Evolutionary conservation across 768 basidiomycete genomes (phyloP), one percentile per base, ranked within the genome.

Genomic region (Tricholoma saponaceum): DNA sequence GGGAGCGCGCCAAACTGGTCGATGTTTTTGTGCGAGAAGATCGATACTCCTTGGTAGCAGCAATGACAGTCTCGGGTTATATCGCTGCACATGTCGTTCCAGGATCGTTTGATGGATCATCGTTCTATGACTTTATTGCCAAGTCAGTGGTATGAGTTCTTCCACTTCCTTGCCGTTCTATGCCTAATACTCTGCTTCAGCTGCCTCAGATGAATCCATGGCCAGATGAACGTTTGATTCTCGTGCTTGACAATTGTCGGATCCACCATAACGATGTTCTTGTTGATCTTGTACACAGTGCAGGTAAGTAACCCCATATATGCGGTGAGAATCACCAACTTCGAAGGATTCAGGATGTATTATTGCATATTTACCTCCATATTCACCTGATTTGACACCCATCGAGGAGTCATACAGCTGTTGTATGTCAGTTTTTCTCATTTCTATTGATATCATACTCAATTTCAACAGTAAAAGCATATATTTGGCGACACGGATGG

Each of bases 121-220:
- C 66, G 23, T 76, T 77, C 55, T 67, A 66, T 62, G 66, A 77
- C 51, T 77, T 74, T 56, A 65, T 77, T 43, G 58, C 63, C 9
- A 64, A 73, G 39, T 62, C 74, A 54, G 67, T 76, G 37, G 74
- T 75, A 50, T 22, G 71, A 67, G 3, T 35, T 16, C n/a, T n/a
- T 18, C 4, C 18, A 18, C 41, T 6, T 20, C 20, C 3, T 5
- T 22, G 20, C 8, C 8, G 32, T 9, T 33, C 6, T 33, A 43
- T 43, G 20, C 10, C 20, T 22, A 22, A 6, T 14, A 16, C 7
- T 12, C 12, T 46, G 23, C 41, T 74, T 5, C 14, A 66, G 65
- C 56, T 70, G 18, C 66, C 66, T 0, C n/a, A 60, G 39, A 71
- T 69, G 67, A 66, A 67, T n/a, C 63, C 59, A 2, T 73, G 63